phyloP scores from a whole-genome alignment of 1,284 basidiomycete species.

The Malassezia sp. region DNA sequence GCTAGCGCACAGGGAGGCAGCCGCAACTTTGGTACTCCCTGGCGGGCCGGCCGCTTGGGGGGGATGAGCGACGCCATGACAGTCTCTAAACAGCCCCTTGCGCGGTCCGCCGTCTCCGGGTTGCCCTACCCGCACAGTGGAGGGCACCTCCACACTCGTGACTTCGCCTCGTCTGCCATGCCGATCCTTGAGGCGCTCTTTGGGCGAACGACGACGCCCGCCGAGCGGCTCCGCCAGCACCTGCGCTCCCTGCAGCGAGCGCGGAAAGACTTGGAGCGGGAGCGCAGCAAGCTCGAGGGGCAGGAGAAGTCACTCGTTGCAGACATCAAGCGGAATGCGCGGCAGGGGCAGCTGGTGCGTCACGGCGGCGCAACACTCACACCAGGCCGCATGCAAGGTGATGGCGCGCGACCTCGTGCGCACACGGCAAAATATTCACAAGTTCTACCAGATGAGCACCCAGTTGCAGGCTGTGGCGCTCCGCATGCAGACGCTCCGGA shows the following conservation, averaged over 20 bases:
- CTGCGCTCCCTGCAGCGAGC: slow-evolving; percentile 91
- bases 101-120: neutral
- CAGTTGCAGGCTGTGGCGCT: slow-evolving; percentile 92
- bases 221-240: slow-evolving; percentile 88
- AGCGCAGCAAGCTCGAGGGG: slow-evolving; percentile 82
- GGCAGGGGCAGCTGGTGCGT: slow-evolving; percentile 83
- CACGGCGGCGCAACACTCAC: neutral
- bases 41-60: slow-evolving; percentile 31
- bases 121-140: neutral
- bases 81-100: neutral
- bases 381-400: slow-evolving; percentile 63
- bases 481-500: slow-evolving; percentile 87
- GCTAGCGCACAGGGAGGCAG: slow-evolving; percentile 18
- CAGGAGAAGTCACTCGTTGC: slow-evolving; percentile 55
- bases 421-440: slow-evolving; percentile 86
- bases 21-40: slow-evolving; percentile 40
- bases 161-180: slow-evolving; percentile 4
- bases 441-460: slow-evolving; percentile 97
- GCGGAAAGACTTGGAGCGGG: slow-evolving; percentile 89
- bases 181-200: slow-evolving; percentile 51
- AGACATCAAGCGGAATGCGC: slow-evolving; percentile 94
- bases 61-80: slow-evolving; percentile 38
- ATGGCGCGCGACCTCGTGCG: slow-evolving; percentile 98
- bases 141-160: neutral
- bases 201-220: slow-evolving; percentile 82